These are phyloP conservation scores for Amaranthus cruentus DNA, from an alignment of 148 eudicot genomes.

Conservation along the genomic window DNA sequence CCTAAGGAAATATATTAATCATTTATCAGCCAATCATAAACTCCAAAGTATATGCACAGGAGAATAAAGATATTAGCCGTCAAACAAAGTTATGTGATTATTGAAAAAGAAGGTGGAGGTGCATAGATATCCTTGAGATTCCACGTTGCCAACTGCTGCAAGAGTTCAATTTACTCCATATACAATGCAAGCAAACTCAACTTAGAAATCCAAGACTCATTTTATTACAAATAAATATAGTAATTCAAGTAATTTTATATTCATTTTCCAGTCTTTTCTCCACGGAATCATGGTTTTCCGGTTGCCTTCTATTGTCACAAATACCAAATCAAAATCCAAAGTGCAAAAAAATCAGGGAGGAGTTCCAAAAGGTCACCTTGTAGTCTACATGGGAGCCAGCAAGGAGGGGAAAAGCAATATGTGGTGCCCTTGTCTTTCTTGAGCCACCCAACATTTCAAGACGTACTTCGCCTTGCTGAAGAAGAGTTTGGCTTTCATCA, in stretches of 20 bases:
- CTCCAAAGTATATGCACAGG: background rate
- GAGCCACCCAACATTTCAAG: slow-evolving; percentile 38
- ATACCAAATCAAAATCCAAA: slow-evolving; percentile 24
- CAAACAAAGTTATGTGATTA: slow-evolving; percentile 1
- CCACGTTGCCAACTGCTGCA: background rate
- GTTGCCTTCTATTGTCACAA: slow-evolving; percentile 28
- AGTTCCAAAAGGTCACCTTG: slow-evolving; percentile 42
- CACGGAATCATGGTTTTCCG: slow-evolving; percentile 22
- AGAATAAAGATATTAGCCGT: background rate
- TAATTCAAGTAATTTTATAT: background rate
- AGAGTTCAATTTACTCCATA: background rate
- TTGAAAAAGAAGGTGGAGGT: background rate
- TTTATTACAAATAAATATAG: no score
- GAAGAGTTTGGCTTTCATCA: slow-evolving; percentile 43
- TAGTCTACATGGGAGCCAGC: slow-evolving; percentile 44
- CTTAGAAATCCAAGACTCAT: background rate
- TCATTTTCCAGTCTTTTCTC: background rate
- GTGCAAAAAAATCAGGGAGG: slow-evolving; percentile 17
- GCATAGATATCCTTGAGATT: background rate
- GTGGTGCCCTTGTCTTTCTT: slow-evolving; percentile 42
- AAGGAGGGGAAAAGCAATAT: slow-evolving; percentile 28
- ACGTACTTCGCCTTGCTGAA: slow-evolving; percentile 34
- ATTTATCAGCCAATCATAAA: background rate
- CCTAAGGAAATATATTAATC: no score
- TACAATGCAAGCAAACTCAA: background rate